Conservation (phyloP, 345 rosid genomes). For the Sisymbrium irio region DNA sequence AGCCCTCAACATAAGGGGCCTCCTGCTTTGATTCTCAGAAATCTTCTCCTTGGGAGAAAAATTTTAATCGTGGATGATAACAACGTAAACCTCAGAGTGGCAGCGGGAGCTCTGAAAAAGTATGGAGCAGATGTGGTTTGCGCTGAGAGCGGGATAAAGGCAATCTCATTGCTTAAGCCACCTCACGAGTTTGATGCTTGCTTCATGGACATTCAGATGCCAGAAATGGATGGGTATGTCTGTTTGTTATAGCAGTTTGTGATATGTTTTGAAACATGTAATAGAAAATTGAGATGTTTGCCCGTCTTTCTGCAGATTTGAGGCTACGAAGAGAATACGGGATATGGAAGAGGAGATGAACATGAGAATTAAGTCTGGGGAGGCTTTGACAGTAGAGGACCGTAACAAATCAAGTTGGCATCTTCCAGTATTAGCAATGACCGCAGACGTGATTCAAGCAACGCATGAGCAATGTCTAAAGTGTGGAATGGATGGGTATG, state of each 20-base stretch:
- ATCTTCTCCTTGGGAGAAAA: slow-evolving; percentile 74
- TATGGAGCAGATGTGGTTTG: slow-evolving; percentile 94
- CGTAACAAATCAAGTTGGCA: slow-evolving; percentile 46
- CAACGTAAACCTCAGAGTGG: slow-evolving; percentile 80
- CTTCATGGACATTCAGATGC: slow-evolving; percentile 99
- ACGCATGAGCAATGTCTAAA: slow-evolving; percentile 64
- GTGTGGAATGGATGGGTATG: slow-evolving; percentile 87
- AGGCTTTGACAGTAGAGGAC: slow-evolving; percentile 2
- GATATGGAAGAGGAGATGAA: slow-evolving; percentile 49
- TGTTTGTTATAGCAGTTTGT: slow-evolving; percentile 17
- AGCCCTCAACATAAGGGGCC: slow-evolving; percentile 60
- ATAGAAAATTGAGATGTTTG: neutral
- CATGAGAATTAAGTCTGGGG: slow-evolving; percentile 20
- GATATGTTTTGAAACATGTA: neutral
- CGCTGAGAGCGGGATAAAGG: slow-evolving; percentile 62
- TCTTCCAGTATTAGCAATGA: slow-evolving; percentile 86
- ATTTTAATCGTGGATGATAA: slow-evolving; percentile 88
- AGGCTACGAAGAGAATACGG: slow-evolving; percentile 74
- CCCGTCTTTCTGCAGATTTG: slow-evolving; percentile 48
- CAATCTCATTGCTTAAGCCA: slow-evolving; percentile 58
- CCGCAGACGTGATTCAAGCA: slow-evolving; percentile 95
- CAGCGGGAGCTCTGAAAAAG: slow-evolving; percentile 83
- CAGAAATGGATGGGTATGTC: slow-evolving; percentile 92
- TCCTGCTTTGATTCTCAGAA: slow-evolving; percentile 48
- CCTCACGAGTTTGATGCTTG: slow-evolving; percentile 91